Evolutionary conservation across 73 alveolate species (phyloP).

Genomic region (Durusdinium trenchii): DNA sequence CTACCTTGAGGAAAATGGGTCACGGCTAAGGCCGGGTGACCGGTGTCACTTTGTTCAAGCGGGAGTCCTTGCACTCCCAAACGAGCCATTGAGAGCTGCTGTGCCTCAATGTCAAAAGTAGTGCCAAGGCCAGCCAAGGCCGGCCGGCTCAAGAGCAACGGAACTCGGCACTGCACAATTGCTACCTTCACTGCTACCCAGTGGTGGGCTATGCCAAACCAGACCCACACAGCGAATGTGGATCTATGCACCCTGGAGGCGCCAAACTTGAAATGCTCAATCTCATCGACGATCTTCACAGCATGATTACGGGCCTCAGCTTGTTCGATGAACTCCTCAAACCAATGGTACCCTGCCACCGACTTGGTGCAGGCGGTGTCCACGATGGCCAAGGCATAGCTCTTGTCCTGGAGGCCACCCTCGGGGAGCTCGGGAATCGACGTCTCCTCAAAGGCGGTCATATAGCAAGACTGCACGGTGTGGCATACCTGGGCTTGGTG

Average conservation of each 20-base stretch:
- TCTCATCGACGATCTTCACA: background rate
- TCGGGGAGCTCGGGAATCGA: too few species aligned
- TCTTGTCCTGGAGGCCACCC: too few species aligned
- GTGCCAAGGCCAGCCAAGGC: background rate
- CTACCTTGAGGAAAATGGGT: too few species aligned
- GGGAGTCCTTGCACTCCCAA: background rate
- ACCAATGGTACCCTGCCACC: too few species aligned
- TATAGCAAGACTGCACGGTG: background rate
- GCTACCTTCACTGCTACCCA: background rate
- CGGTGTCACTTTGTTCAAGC: background rate
- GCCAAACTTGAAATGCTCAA: background rate
- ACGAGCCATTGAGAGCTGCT: background rate
- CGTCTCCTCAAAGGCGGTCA: background rate
- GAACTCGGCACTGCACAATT: background rate
- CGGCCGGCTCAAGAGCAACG: background rate
- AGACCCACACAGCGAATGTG: background rate
- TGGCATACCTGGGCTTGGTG: too few species aligned
- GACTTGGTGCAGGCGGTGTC: background rate
- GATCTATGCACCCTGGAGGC: background rate
- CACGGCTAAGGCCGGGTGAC: background rate
- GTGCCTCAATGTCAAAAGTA: background rate
- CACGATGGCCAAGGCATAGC: constrained; percentile 22
- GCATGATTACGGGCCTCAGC: background rate
- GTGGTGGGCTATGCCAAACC: background rate
- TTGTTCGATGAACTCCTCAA: background rate